These are phyloP conservation scores for Collybia mongolica DNA, from an alignment of 768 basidiomycete species.

Conservation along the genomic window DNA sequence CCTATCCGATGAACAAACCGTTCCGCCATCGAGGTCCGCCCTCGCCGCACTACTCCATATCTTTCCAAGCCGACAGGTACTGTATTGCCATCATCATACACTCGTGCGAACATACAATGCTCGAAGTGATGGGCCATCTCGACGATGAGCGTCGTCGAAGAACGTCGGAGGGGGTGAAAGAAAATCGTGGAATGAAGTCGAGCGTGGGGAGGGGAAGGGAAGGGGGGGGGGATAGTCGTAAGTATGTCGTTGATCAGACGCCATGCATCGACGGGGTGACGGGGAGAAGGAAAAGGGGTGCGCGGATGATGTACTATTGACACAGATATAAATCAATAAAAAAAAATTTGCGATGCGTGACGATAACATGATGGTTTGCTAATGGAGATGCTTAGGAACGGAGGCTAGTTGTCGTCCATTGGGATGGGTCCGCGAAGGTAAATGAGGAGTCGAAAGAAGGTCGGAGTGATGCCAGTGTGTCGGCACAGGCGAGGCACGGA, in stretches of 20 bases:
- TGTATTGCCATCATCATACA: constrained; percentile 17
- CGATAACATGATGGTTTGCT: constrained; percentile 16
- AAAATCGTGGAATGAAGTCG: constrained; percentile 16
- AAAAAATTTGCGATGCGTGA: constrained; percentile 38
- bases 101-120: constrained; percentile 34
- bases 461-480: constrained; percentile 66
- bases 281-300: constrained; percentile 8
- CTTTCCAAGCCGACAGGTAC: constrained; percentile 22
- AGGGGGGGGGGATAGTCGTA: constrained; percentile 15
- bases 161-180: constrained; percentile 12
- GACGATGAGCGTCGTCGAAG: constrained; percentile 13
- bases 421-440: constrained; percentile 24
- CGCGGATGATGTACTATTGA: constrained; percentile 8
- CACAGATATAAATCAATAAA: constrained; percentile 38
- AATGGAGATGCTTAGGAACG: constrained; percentile 15
- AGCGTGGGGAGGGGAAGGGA: constrained; percentile 17
- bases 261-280: constrained; percentile 20
- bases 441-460: constrained; percentile 20
- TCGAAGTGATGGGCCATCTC: constrained; percentile 21
- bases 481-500: constrained; percentile 75
- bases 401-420: constrained; percentile 28
- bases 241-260: constrained; percentile 41
- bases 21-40: constrained; percentile 23
- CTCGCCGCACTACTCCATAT: constrained; percentile 24
- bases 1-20: constrained; percentile 19